Conservation (phyloP, 176 grass and related monocot species). For the Triticum turgidum region DNA sequence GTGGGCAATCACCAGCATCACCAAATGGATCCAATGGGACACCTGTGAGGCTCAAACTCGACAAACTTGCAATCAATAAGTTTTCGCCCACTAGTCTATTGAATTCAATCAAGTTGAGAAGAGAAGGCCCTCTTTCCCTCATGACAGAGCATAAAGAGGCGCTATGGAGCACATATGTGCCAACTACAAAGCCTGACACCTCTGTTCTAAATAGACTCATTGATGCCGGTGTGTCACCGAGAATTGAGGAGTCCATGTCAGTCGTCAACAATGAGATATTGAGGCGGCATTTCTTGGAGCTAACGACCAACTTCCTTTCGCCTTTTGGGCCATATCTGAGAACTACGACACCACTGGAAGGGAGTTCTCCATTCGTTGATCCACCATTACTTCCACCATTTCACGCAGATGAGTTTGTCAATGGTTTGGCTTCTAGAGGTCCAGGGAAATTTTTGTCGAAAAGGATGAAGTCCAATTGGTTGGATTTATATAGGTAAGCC, state of each 20-base stretch:
- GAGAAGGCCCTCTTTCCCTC: slow-evolving; percentile 88
- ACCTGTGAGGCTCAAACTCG: slow-evolving; percentile 63
- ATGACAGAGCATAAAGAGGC: slow-evolving; percentile 98
- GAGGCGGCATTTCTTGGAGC: slow-evolving; percentile 89
- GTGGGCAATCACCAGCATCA: slow-evolving; percentile 6
- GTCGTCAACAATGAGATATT: slow-evolving; percentile 98
- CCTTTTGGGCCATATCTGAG: slow-evolving; percentile 93
- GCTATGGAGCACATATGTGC: slow-evolving; percentile 70
- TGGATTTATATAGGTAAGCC: slow-evolving; percentile 80
- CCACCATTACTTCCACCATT: slow-evolving; percentile 69
- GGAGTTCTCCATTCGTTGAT: slow-evolving; percentile 79
- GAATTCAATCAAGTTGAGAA: slow-evolving; percentile 86
- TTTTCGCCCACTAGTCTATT: slow-evolving; percentile 81
- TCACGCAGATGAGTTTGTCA: slow-evolving; percentile 78
- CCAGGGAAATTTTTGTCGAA: slow-evolving; percentile 96
- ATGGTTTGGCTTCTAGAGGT: slow-evolving; percentile 77
- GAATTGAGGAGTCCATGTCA: slow-evolving; percentile 93
- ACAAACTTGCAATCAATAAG: slow-evolving; percentile 71
- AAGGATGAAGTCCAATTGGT: slow-evolving; percentile 98
- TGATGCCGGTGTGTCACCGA: slow-evolving; percentile 64
- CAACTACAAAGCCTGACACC: slow-evolving; percentile 82
- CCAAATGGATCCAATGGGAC: slow-evolving; percentile 46
- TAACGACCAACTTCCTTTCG: slow-evolving; percentile 95
- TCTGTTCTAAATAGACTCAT: slow-evolving; percentile 89
- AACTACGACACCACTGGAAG: slow-evolving; percentile 68